Percentiles rank a stretch among this genome's conserved stretches.
These are phyloP conservation scores for Paramecium pentaurelia DNA, from an alignment of 73 alveolate genomes.

Conservation along the genomic window DNA sequence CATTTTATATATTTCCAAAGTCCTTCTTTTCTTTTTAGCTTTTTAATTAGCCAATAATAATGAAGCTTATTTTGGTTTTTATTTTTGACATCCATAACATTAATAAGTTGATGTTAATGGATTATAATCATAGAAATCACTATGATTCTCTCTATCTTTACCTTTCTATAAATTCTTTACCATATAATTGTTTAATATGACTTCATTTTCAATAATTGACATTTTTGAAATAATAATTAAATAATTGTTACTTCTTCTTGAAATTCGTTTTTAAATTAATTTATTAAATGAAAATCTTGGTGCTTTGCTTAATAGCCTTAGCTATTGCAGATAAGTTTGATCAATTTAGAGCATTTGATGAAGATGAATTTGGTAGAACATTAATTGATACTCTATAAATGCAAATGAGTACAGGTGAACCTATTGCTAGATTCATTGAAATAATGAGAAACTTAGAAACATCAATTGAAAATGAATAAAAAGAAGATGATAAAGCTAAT, in stretches of 20 bases:
- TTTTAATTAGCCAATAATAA: background rate
- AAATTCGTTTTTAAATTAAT: constrained; percentile 7
- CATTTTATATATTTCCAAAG: background rate
- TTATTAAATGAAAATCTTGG: background rate
- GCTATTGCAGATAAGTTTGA: background rate
- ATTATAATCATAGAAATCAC: background rate
- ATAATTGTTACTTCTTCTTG: background rate
- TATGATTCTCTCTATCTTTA: background rate
- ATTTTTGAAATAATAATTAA: background rate
- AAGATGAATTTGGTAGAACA: constrained; percentile 53
- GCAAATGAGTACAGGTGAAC: constrained; percentile 40
- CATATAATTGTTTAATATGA: background rate
- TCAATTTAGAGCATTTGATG: constrained; percentile 18
- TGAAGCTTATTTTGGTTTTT: background rate
- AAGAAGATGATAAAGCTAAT: constrained; percentile 35
- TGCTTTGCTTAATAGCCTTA: background rate
- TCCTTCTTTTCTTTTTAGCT: background rate
- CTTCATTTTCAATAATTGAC: background rate
- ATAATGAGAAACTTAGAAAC: constrained; percentile 47
- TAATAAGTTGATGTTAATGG: background rate
- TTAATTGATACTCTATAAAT: constrained; percentile 16
- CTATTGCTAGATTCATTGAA: constrained; percentile 22
- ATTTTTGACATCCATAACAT: constrained; percentile 23
- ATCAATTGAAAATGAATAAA: constrained; percentile 11
- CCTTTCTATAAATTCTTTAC: background rate